phyloP scores from a whole-genome alignment of 2,329 filamentous ascomycete genomes.

The Claviceps sp. region DNA sequence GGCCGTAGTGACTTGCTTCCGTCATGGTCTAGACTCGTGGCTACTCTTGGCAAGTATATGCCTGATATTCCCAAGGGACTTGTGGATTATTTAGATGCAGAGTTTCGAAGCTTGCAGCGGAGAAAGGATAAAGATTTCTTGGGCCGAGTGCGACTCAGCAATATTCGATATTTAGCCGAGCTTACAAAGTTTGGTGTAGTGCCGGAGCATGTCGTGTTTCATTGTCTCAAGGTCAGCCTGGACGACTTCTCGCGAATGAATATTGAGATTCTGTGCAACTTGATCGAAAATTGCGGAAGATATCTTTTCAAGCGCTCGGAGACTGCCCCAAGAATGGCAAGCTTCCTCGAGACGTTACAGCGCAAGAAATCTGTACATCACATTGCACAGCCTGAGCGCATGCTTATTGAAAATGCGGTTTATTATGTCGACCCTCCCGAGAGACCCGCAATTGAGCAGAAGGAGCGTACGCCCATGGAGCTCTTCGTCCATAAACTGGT shows the following conservation, averaged over 20 bases:
- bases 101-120: conserved; percentile 90
- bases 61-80: conserved; percentile 85
- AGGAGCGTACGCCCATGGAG: conserved; percentile 87
- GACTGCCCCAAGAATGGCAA: conserved; percentile 82
- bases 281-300: conserved; percentile 90
- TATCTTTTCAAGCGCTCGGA: conserved; percentile 88
- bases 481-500: conserved; percentile 86
- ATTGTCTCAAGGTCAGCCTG: conserved; percentile 92
- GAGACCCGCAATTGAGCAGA: conserved; percentile 87
- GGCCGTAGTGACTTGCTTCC: conserved; percentile 84
- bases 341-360: conserved; percentile 87
- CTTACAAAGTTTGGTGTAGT: conserved; percentile 97
- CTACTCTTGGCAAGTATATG: conserved; percentile 88
- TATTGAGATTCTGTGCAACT: conserved; percentile 93
- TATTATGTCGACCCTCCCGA: conserved; percentile 97
- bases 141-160: conserved; percentile 82
- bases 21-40: conserved; percentile 81
- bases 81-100: conserved; percentile 84
- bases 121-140: conserved; percentile 97
- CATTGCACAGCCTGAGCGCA: conserved; percentile 87
- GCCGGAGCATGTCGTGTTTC: conserved; percentile 96
- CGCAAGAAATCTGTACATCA: conserved; percentile 94
- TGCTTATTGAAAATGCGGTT: conserved; percentile 95
- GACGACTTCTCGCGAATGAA: conserved; percentile 99
- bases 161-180: conserved; percentile 95